phyloP scores from a whole-genome alignment of 805 yeast genomes.

The Barnettozyma wickerhamii region DNA sequence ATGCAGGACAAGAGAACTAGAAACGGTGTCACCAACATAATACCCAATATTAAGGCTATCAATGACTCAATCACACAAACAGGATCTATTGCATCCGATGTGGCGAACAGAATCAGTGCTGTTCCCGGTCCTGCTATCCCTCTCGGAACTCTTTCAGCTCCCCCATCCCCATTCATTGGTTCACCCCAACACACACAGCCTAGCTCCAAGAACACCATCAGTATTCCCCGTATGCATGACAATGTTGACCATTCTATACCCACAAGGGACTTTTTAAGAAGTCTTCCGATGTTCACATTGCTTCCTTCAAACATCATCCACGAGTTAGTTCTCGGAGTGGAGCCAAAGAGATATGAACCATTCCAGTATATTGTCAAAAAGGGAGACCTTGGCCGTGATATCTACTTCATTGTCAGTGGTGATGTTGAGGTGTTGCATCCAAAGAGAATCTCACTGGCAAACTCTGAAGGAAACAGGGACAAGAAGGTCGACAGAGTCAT shows the following conservation, averaged over 20 bases:
- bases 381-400: constrained; percentile 58
- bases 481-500: constrained; percentile 36
- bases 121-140: constrained; percentile 40
- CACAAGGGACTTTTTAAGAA: constrained; percentile 53
- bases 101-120: constrained; percentile 30
- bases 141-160: constrained; percentile 24
- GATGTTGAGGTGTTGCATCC: constrained; percentile 62
- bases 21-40: constrained; percentile 32
- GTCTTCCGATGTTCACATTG: constrained; percentile 53
- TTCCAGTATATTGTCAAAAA: constrained; percentile 58
- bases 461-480: constrained; percentile 16
- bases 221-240: constrained; percentile 28
- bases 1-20: constrained; percentile 61
- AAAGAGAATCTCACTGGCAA: constrained; percentile 23
- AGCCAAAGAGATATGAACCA: constrained; percentile 47
- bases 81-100: constrained; percentile 24
- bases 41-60: constrained; percentile 15
- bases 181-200: not conserved
- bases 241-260: constrained; percentile 51
- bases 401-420: constrained; percentile 63
- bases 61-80: constrained; percentile 2
- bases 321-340: constrained; percentile 59
- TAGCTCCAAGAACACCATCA: constrained; percentile 2
- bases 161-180: constrained; percentile 3
- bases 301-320: constrained; percentile 59